Conservation (phyloP, 768 basidiomycete genomes). For the Podaxis pistillaris region DNA sequence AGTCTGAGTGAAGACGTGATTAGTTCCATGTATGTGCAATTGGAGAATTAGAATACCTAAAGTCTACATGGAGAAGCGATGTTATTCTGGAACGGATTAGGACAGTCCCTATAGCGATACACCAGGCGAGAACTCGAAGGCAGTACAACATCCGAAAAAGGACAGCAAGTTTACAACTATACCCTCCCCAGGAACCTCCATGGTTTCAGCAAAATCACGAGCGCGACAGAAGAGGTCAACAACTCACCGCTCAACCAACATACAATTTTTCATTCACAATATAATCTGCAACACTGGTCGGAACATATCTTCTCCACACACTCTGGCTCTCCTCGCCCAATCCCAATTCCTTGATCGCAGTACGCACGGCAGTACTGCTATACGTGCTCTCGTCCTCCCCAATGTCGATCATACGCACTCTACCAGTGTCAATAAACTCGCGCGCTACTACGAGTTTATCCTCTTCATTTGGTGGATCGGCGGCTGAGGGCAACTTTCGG, state of each 20-base stretch:
- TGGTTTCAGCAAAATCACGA: too few species aligned
- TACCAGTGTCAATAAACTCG: slow-evolving; percentile 49
- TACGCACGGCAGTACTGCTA: slow-evolving; percentile 72
- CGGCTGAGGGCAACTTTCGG: slow-evolving; percentile 27
- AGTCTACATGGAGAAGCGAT: too few species aligned
- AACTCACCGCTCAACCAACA: slow-evolving; percentile 10
- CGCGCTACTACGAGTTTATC: slow-evolving; percentile 31
- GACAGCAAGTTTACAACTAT: too few species aligned
- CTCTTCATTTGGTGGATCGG: slow-evolving; percentile 10
- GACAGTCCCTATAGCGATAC: too few species aligned
- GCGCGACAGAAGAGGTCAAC: background rate
- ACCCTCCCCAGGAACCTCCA: too few species aligned
- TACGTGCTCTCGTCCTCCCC: slow-evolving; percentile 50
- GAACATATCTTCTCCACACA: slow-evolving; percentile 49
- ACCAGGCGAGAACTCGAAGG: too few species aligned
- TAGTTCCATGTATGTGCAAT: too few species aligned
- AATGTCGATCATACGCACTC: slow-evolving; percentile 63
- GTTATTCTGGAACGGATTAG: too few species aligned
- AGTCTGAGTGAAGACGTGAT: too few species aligned
- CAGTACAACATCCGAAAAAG: too few species aligned
- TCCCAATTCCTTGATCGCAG: slow-evolving; percentile 32
- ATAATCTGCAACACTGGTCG: slow-evolving; percentile 46
- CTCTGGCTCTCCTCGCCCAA: slow-evolving; percentile 21
- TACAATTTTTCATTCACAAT: slow-evolving; percentile 51
- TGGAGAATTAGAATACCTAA: too few species aligned